Conservation (phyloP, 495 filamentous ascomycete species). For the Hypoxylon fuscum region DNA sequence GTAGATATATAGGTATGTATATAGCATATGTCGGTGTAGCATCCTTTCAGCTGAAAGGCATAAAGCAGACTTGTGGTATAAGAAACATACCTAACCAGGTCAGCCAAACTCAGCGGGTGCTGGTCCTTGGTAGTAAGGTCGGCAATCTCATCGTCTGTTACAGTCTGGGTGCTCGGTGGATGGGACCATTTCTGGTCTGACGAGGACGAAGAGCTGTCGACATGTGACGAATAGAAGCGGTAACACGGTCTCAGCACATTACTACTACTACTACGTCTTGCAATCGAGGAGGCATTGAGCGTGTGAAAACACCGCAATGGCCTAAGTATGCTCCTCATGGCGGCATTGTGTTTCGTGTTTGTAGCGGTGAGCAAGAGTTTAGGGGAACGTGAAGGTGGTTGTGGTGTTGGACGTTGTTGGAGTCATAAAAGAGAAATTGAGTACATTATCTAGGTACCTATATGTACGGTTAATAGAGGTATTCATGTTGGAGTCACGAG, state of each 20-base stretch:
- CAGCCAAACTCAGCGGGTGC: slow-evolving; percentile 82
- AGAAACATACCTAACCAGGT: slow-evolving; percentile 81
- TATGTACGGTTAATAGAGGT: too few species aligned
- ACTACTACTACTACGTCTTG: slow-evolving; percentile 11
- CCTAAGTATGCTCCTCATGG: slow-evolving; percentile 53
- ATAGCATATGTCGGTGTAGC: slow-evolving; percentile 11
- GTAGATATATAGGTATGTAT: neutral
- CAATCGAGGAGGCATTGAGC: slow-evolving; percentile 45
- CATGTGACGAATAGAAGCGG: slow-evolving; percentile 32
- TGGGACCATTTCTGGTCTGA: slow-evolving; percentile 49
- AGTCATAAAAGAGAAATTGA: slow-evolving; percentile 22
- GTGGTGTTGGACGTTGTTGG: slow-evolving; percentile 22
- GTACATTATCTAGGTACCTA: slow-evolving; percentile 1
- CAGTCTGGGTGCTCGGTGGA: slow-evolving; percentile 48
- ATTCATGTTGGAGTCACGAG: slow-evolving; percentile 31
- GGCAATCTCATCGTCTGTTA: slow-evolving; percentile 74
- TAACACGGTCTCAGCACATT: slow-evolving; percentile 24
- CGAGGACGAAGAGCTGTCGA: slow-evolving; percentile 30
- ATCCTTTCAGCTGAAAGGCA: slow-evolving; percentile 11
- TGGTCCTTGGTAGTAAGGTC: slow-evolving; percentile 79
- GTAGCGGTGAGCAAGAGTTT: slow-evolving; percentile 17
- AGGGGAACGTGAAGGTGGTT: neutral
- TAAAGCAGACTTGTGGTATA: neutral
- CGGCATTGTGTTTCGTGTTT: slow-evolving; percentile 50
- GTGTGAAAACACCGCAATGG: slow-evolving; percentile 48